Base-by-base conservation (phyloP, 805 yeast genomes). In the Saccharomycopsis sp. region DNA sequence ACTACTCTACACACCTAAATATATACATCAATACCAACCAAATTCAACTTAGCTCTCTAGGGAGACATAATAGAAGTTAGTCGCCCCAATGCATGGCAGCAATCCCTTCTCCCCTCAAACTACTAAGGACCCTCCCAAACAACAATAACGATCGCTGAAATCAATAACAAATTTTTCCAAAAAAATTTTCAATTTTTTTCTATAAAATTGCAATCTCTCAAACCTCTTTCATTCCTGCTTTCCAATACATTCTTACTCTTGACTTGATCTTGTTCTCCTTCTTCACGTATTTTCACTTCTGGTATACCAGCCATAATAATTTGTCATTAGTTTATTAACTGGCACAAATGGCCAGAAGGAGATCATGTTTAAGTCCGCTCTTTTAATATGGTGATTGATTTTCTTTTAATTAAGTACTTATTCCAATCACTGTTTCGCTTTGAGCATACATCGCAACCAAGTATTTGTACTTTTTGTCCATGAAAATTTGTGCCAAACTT, bases 341-440 rank as follows among this genome's bases (percentile, higher is more conserved):
- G 18, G 63, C 63, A 56, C 57, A 61, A 61, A 61, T 61, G 63
- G 63, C 63, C 61, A 58, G 58, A 61, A 59, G 63, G 48, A 61
- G 63, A 60, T 15, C 50, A 53, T 52, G 53, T 37, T 20, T n/a
- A 29, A 54, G 53, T 14, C 24, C 2, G 24, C 62, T 60, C 57
- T 60, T 52, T 50, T 54, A 60, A 57, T 52, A 55, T 54, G 24
- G 52, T 55, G 46, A 41, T 48, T 46, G 41, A 44, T n/a, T 5
- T 12, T 34, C 24, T 16, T 53, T 51, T 47, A 24, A 24, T 16
- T 21, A 18, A 7, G 37, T 29, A 41, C 41, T 48, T 47, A 29
- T 34, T 16, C 34, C 16, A 21, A 18, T 48, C 54, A 52, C 50
- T 48, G 56, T 55, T 60, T 60, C 62, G 62, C 62, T 60, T 60